Base-by-base conservation (phyloP, 2,329 filamentous ascomycete species). In the Triangularia verruculosa region DNA sequence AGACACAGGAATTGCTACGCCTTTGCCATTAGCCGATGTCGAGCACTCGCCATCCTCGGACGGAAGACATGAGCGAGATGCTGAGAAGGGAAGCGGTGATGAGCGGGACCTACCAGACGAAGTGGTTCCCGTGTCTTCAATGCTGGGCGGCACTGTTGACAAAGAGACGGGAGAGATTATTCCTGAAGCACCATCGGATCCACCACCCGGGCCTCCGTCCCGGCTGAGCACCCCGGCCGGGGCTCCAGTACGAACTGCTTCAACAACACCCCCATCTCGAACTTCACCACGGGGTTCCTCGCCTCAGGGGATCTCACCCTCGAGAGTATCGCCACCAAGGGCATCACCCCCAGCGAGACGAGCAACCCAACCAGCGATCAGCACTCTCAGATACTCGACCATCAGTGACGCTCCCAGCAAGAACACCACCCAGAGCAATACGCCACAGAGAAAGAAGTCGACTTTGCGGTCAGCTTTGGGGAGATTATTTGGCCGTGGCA, bases 401-500 rank as follows among this genome's bases (percentile, higher is more conserved):
- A 70, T 80, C 61, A 85, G 81, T 70, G 70, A 70, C 27, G 74
- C 75, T n/a, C 74, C 75, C 15, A 75, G 77, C 30, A 74, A 74
- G 47, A 66, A 72, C 62, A 75, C 72, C 1, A 68, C 72, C 20
- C 71, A 73, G 22, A 76, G 72, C 59, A 70, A 70, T 53, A 70
- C 70, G 24, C 82, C 83, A 1, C 78, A 81, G 59, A 75, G 83
- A 64, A 87, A 86, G 68, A 86, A 84, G 71, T 87, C 85, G 0
- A 83, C 82, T 0, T 73, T 89, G 58, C 82, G 82, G 59, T 78
- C 79, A 17, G 84, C 84, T 0, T 72, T 89, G 54, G 81, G 83
- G 57, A 84, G 79, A 66, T 74, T 89, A 9, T 87, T 89, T 72
- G 82, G 84, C 13, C 81, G 83, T 64, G 84, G 81, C 64, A 85